Evolutionary conservation across 1,139 yeast species (phyloP), one percentile per base, ranked within the genome.

Genomic region (Williopsis jadinii): DNA sequence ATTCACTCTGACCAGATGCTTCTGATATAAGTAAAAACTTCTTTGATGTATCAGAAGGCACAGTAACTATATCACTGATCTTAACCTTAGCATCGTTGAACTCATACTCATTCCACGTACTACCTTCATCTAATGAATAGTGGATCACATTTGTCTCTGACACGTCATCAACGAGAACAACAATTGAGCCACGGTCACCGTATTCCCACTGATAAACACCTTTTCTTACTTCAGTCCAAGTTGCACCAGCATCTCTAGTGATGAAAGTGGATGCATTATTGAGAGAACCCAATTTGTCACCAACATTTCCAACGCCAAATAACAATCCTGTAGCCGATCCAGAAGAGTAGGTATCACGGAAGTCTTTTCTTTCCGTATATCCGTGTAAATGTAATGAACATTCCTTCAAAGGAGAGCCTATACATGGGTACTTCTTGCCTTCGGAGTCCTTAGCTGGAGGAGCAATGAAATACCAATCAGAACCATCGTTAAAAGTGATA

Each of bases 311-410:
- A 13, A 84, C 78, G 11, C 86, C 97, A 48, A 92, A 70, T 69
- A 92, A 64, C 59, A 88, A 62, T 0, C 98, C 98, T 13, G 84
- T 72, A 0, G 97, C 97, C 8, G 96, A 83, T 0, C 86, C 80
- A 0, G 97, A 88, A 0, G 95, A 84, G 53, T 68, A 86, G 0
- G 95, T 81, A 55, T 92, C 97, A 54, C 97, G 75, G 45, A 70
- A 69, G 61, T 90, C 97, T 4, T 67, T 67, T 51, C 97, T 73
- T 59, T 92, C 97, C 0, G 97, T 90, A 57, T 76, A 90, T 0
- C 97, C 95, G 60, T 90, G 97, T 38, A 92, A 63, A 58, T 90
- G 84, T 53, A 92, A 73, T 0, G 95, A 80, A 54, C 97, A 90
- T 39, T 76, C 70, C 3, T 66, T 64, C 30, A 79, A 52, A 3